Percentiles rank a stretch among this genome's conserved stretches.
phyloP scores from a whole-genome alignment of 257 asterid genomes.

The Leonotis leonurus region DNA sequence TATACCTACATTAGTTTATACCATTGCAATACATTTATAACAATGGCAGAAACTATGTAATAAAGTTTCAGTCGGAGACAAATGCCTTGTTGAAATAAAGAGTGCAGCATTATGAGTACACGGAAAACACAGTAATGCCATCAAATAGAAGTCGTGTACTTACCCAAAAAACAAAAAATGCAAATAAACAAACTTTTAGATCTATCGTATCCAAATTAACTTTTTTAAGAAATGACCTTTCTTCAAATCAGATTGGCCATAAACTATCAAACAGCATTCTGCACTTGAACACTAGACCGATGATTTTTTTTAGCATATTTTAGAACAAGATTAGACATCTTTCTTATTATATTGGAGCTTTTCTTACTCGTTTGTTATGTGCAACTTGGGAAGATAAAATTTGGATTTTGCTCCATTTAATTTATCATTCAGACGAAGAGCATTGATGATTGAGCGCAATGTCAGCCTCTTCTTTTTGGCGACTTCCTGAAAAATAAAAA shows the following conservation, averaged over 20 bases:
- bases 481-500: slow-evolving; percentile 51
- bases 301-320: not conserved
- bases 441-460: slow-evolving; percentile 42
- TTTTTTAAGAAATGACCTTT: not conserved
- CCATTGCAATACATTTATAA: not conserved
- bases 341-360: not conserved
- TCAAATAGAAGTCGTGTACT: not conserved
- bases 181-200: not conserved
- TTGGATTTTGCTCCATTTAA: slow-evolving; percentile 34
- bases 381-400: slow-evolving; percentile 44
- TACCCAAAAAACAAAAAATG: not conserved
- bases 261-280: not conserved
- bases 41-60: not conserved
- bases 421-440: slow-evolving; percentile 45
- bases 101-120: not conserved
- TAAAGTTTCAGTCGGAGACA: not conserved
- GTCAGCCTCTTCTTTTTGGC: slow-evolving; percentile 44
- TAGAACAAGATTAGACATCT: not conserved
- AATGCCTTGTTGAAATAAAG: not conserved
- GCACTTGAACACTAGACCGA: not conserved
- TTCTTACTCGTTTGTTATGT: slow-evolving; percentile 56
- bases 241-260: not conserved
- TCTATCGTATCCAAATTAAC: not conserved
- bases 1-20: not conserved
- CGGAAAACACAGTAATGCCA: not conserved